phyloP scores from a whole-genome alignment of 2,329 filamentous ascomycete genomes.

The Aspergillus pseudoglaucus region DNA sequence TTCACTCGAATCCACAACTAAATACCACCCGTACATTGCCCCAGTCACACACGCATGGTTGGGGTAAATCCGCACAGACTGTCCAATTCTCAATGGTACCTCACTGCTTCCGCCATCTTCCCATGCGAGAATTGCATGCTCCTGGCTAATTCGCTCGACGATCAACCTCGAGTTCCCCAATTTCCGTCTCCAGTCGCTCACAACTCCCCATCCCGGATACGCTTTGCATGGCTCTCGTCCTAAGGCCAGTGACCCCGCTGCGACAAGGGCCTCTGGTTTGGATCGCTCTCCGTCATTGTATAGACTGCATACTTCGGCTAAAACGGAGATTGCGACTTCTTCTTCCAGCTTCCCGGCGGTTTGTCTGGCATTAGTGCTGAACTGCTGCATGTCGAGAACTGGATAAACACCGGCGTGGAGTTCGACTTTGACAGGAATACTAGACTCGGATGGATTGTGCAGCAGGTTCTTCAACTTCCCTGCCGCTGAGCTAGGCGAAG shows the following conservation, averaged over 20 bases:
- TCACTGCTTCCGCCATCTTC: constrained; percentile 35
- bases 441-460: constrained; percentile 4
- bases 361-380: constrained; percentile 61
- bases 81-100: constrained; percentile 53
- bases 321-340: constrained; percentile 60
- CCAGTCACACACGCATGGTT: constrained; percentile 77
- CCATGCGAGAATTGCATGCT: constrained; percentile 69
- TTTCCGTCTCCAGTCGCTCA: constrained; percentile 52
- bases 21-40: constrained; percentile 64
- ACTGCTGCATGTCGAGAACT: constrained; percentile 69
- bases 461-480: constrained; percentile 23
- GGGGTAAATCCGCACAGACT: constrained; percentile 66
- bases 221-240: constrained; percentile 66
- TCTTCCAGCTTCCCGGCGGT: constrained; percentile 26
- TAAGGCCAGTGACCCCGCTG: constrained; percentile 62
- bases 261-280: constrained; percentile 60
- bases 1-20: constrained; percentile 60
- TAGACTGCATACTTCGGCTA: constrained; percentile 65
- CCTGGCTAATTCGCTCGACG: constrained; percentile 66
- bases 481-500: constrained; percentile 26
- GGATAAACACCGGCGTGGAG: constrained; percentile 73
- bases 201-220: constrained; percentile 65
- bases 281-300: constrained; percentile 55
- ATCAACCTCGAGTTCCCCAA: constrained; percentile 53
- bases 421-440: constrained; percentile 47